Conservation (phyloP, 129 eudicot species). For the sunflower (Helianthus annuus) region HanXRQr2.0-SUNRISE NC_035445.2:58219157-58219656, state of each 20-base stretch:
- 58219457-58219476: conserved; percentile 9
- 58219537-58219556: too few relatives aligned
- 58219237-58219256: conserved; percentile 70
- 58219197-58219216: conserved; percentile 63
- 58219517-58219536: too few relatives aligned
- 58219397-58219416: neutral
- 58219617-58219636: too few relatives aligned
- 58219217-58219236: conserved; percentile 66
- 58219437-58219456: neutral
- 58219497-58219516: neutral
- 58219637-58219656: neutral
- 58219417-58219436: conserved; percentile 13
- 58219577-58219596: conserved; percentile 8
- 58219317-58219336: conserved; percentile 97
- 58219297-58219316: conserved; percentile 95
- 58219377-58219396: conserved; percentile 6
- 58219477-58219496: neutral
- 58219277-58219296: conserved; percentile 76
- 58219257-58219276: conserved; percentile 70
- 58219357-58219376: conserved; percentile 40
- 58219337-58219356: conserved; percentile 82
- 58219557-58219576: too few relatives aligned
- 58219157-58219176: conserved; percentile 77
- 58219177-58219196: conserved; percentile 72
- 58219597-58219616: neutral